phyloP scores from a whole-genome alignment of 768 basidiomycete genomes.

The Podaxis mareebaensis region DNA sequence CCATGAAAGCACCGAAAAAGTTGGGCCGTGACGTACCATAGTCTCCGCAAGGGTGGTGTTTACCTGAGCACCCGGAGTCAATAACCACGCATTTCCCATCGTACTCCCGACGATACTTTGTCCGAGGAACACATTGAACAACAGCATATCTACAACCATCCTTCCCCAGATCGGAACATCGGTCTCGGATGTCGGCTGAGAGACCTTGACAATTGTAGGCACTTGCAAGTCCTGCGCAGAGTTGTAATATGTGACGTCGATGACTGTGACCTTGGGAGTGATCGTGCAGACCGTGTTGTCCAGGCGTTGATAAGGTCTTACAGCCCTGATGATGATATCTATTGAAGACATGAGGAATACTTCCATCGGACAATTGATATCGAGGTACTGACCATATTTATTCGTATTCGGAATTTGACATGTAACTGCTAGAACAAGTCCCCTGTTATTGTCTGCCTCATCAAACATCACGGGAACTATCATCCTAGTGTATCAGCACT shows the following conservation, averaged over 20 bases:
- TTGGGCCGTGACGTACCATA: background rate
- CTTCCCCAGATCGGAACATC: background rate
- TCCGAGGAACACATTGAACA: background rate
- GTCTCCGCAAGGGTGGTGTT: background rate
- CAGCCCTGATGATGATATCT: conserved; percentile 8
- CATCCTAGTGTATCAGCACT: background rate
- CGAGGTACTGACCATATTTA: background rate
- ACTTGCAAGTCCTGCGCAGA: background rate
- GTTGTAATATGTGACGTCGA: background rate
- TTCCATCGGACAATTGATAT: background rate
- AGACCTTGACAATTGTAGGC: background rate
- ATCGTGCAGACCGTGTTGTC: background rate
- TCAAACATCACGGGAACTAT: background rate
- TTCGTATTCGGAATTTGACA: conserved; percentile 4
- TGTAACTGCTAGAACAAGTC: background rate
- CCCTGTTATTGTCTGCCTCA: background rate
- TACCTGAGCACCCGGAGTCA: background rate
- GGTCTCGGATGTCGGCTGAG: background rate
- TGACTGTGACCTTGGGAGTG: background rate
- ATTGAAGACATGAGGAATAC: background rate
- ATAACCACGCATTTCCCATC: conserved; percentile 4
- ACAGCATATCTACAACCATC: background rate
- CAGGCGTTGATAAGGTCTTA: background rate
- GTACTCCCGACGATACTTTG: background rate
- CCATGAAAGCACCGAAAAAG: background rate